Evolutionary conservation across 441 rosid species (phyloP).

Genomic region (Eugenia klotzschiana): DNA sequence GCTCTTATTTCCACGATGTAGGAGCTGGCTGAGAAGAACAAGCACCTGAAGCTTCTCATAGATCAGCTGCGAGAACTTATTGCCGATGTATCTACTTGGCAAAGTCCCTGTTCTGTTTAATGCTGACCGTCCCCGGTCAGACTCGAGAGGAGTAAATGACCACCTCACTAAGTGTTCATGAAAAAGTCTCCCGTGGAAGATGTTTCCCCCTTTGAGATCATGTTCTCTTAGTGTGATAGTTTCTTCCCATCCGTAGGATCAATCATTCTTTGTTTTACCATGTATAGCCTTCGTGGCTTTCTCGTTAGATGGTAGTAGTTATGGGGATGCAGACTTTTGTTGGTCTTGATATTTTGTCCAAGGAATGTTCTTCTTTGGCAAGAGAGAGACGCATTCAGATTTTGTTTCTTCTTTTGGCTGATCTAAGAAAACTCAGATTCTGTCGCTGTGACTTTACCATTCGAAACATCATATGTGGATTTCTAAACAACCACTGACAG

Average conservation of each 20-base stretch:
- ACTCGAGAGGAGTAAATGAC: not conserved
- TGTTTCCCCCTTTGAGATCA: not conserved
- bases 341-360: not conserved
- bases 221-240: not conserved
- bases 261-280: not conserved
- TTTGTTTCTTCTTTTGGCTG: not conserved
- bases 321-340: not conserved
- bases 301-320: not conserved
- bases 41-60: conserved; percentile 52
- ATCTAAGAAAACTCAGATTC: not conserved
- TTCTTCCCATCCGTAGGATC: not conserved
- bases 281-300: not conserved
- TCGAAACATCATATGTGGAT: not conserved
- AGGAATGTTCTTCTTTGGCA: not conserved
- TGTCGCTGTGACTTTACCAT: not conserved
- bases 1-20: conserved; percentile 6
- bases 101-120: conserved; percentile 71
- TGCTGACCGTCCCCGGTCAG: not conserved
- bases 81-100: conserved; percentile 74
- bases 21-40: conserved; percentile 75
- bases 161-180: not conserved
- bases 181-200: not conserved
- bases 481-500: not conserved
- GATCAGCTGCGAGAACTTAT: conserved; percentile 68
- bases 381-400: not conserved